Evolutionary conservation across 129 eudicot species (phyloP).

Genomic region (Flaveria robusta): DNA sequence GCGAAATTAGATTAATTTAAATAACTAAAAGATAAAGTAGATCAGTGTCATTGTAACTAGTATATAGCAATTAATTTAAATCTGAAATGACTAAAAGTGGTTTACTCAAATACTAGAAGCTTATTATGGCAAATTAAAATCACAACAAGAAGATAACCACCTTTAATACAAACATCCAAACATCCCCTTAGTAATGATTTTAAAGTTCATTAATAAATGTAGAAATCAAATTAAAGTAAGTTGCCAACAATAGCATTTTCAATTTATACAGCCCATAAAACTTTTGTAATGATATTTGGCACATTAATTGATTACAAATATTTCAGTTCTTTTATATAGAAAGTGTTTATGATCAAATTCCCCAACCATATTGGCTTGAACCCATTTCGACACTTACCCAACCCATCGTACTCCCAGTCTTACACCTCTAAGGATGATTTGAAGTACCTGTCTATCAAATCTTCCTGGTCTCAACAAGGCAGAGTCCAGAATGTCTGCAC

Average conservation of each 20-base stretch:
- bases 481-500: conserved; percentile 93
- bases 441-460: conserved; percentile 89
- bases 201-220: background rate
- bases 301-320: background rate
- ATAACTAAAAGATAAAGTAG: too few species aligned
- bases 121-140: background rate
- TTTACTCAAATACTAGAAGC: background rate
- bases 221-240: background rate
- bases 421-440: background rate
- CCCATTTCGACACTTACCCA: background rate
- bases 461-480: conserved; percentile 96
- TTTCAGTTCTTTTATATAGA: background rate
- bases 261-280: background rate
- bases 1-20: too few species aligned
- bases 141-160: background rate
- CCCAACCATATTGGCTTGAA: background rate
- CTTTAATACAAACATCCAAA: background rate
- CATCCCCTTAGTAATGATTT: background rate
- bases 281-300: background rate
- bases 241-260: too few species aligned
- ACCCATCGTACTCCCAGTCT: background rate
- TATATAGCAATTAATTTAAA: too few species aligned
- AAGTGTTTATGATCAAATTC: background rate
- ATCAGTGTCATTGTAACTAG: too few species aligned
- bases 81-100: background rate